Evolutionary conservation across 768 basidiomycete species (phyloP), one percentile per base, ranked within the genome.

Genomic region (Chalciporus sphaerocephalus): DNA sequence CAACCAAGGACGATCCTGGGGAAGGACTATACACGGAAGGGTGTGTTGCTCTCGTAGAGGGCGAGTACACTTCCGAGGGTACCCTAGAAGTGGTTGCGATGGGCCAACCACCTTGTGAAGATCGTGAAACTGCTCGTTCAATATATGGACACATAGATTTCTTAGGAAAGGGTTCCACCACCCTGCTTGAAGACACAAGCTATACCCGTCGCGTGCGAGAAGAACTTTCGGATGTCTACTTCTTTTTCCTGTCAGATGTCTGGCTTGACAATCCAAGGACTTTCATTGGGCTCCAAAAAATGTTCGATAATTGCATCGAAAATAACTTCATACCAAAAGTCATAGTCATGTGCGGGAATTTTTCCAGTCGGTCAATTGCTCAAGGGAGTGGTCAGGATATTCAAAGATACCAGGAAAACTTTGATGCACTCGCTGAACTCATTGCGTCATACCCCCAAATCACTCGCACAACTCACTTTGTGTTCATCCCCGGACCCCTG

Each of bases 131-230:
- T 2, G 84, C 95, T 13, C 76, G 92, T 53, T 91, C 87, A 32
- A 85, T 98, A 53, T 96, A 90, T 60, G 96, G 94, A 0, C 96
- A 98, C 60, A 84, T 97, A 23, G 96, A 99, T 64, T 96, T 98
- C 59, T 76, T 98, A 10, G 96, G 96, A n/a, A 83, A 87, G 56
- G 96, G 96, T 2, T 82, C 90, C 4, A 87, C 93, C 2, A 92
- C 94, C 2, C 66, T 92, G 17, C 69, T 87, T 5, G 94, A 98
- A 70, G 96, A 98, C 64, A 70, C 75, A 21, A 76, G 84, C 62
- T 80, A 81, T 51, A 68, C 78, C 20, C 65, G 71, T 23, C 81
- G 86, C 12, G 68, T 90, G 36, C 74, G 74, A 46, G 77, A 81
- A 53, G 87, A 91, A 43, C 70, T 87, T 16, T 69, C 83, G 12